A percentile compares a stretch with the other conserved stretches of the same genome.
phyloP scores from a whole-genome alignment of 2,329 filamentous ascomycete species.

The Fusarium sp. region DNA sequence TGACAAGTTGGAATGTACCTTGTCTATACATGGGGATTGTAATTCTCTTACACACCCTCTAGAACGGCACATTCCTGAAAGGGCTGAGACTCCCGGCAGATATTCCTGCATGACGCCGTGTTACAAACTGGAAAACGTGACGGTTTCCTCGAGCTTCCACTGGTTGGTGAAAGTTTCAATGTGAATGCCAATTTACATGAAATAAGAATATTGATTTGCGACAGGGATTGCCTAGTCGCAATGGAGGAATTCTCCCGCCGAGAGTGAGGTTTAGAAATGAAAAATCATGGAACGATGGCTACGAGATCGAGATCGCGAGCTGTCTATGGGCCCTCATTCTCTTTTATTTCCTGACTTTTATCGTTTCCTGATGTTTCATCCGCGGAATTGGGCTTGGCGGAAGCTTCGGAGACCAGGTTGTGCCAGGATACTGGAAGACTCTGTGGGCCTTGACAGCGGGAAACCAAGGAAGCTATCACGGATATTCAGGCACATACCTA shows the following conservation, averaged over 20 bases:
- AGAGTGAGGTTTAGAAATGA: slow-evolving; percentile 15
- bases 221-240: slow-evolving; percentile 12
- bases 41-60: slow-evolving; percentile 34
- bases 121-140: slow-evolving; percentile 21
- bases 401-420: slow-evolving; percentile 28
- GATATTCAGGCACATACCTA: slow-evolving; percentile 24
- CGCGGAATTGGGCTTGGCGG: slow-evolving; percentile 34
- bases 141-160: slow-evolving; percentile 24
- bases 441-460: slow-evolving; percentile 24
- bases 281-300: slow-evolving; percentile 2
- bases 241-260: slow-evolving; percentile 12
- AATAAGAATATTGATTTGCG: slow-evolving; percentile 20
- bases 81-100: slow-evolving; percentile 23
- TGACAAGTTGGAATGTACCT: slow-evolving; percentile 26
- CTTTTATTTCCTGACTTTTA: background rate
- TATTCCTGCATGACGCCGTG: slow-evolving; percentile 21
- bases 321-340: background rate
- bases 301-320: slow-evolving; percentile 36
- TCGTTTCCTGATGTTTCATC: slow-evolving; percentile 8
- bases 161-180: background rate
- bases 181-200: slow-evolving; percentile 5
- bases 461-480: slow-evolving; percentile 34
- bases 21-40: slow-evolving; percentile 21
- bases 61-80: slow-evolving; percentile 27
- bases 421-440: slow-evolving; percentile 33